phyloP scores from a whole-genome alignment of 176 grass and related monocot genomes.

The Phragmites australis region DNA sequence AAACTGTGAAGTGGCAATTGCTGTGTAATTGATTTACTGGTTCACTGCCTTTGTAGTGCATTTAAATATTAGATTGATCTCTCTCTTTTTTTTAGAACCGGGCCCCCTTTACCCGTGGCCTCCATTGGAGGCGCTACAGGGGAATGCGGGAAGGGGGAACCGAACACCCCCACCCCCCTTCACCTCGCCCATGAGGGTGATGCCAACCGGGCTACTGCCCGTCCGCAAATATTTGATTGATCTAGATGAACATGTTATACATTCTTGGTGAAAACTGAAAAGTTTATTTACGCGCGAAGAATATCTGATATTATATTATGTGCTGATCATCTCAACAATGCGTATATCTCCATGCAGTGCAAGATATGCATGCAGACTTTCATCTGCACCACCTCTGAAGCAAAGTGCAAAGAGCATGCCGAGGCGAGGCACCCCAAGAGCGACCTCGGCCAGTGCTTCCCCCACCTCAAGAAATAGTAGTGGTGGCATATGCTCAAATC shows the following conservation, averaged over 20 bases:
- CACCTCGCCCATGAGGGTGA: too few relatives aligned
- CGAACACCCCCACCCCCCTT: too few relatives aligned
- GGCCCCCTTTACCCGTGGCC: too few relatives aligned
- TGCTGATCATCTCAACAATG: not conserved
- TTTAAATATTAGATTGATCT: too few relatives aligned
- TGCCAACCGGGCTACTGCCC: too few relatives aligned
- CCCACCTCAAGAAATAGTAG: conserved; percentile 81
- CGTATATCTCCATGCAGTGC: conserved; percentile 60
- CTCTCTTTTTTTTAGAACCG: too few relatives aligned
- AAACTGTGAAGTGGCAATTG: not conserved
- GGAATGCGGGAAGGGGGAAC: too few relatives aligned
- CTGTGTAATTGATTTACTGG: not conserved
- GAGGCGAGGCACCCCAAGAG: conserved; percentile 96
- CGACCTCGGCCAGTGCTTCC: conserved; percentile 77
- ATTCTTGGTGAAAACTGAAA: not conserved
- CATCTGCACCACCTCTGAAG: conserved; percentile 97
- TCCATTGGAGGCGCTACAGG: too few relatives aligned
- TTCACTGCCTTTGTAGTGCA: not conserved
- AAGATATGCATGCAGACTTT: conserved; percentile 99
- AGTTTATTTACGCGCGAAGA: not conserved
- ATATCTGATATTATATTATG: not conserved
- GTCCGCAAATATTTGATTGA: not conserved
- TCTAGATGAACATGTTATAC: not conserved
- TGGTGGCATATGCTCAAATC: conserved; percentile 15
- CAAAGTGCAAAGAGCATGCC: conserved; percentile 95